Base-by-base conservation (phyloP, 176 grass and related monocot species). In the Eragrostis nindensis region DNA sequence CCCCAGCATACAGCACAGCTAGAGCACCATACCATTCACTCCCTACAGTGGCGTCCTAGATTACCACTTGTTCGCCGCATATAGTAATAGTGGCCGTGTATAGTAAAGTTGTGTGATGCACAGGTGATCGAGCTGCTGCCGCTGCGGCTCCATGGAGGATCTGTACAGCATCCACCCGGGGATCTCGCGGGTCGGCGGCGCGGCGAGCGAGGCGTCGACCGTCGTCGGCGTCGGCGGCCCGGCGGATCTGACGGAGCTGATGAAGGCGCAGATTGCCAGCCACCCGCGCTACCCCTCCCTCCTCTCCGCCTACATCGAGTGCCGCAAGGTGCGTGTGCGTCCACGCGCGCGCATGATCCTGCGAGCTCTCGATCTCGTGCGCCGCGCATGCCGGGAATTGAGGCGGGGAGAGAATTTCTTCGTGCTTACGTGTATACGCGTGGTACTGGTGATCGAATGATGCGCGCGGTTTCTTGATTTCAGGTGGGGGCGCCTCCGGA, bases 91-190 rank as follows among this genome's bases (percentile, higher is more conserved):
- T 63, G 24, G 61, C 43, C 26, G 48, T 22, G 49, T 70, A 22
- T 72, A 65, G 57, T 80, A 49, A 74, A 64, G 27, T 8, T 36
- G 32, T 64, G 62, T 64, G 62, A 64, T 85, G 36, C 55, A 60
- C 64, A 71, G 74, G 66, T 84, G 76, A 74, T n/a, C n/a, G n/a
- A n/a, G n/a, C n/a, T n/a, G 75, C 18, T 26, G 32, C 36, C 0
- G 47, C 55, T 24, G 55, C 45, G 54, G n/a, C 10, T 77, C 44
- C 39, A 94, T 97, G 92, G 95, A 97, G 78, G 94, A 97, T 93
- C 84, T 97, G 77, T 97, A 91, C 89, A 93, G 91, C 78, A 97
- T 97, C 68, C 94, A 97, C 64, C 94, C 94, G 22, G 94, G 89
- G 62, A 89, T 93, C 80, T 82, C 83, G 49, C 82, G 79, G 56